Percentiles rank a stretch among this genome's conserved stretches.
phyloP scores from a whole-genome alignment of 2,329 filamentous ascomycete species.

The Colletotrichum camelliae region DNA sequence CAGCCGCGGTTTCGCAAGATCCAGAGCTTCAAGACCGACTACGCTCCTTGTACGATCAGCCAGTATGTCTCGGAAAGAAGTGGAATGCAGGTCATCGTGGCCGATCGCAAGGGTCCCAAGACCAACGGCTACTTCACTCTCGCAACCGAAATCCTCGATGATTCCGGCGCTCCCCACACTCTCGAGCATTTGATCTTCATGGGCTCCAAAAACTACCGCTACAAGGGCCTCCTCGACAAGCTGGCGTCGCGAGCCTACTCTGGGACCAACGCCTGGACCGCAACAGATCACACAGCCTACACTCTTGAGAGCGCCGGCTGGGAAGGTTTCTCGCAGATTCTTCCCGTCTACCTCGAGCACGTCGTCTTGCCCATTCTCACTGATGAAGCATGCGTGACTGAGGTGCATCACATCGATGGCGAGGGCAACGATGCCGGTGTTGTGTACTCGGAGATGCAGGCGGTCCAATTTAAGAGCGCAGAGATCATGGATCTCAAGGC shows the following conservation, averaged over 20 bases:
- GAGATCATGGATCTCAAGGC: slow-evolving; percentile 89
- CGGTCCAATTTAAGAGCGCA: slow-evolving; percentile 80
- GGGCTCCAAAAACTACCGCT: slow-evolving; percentile 91
- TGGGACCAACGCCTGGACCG: slow-evolving; percentile 95
- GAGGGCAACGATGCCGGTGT: slow-evolving; percentile 94
- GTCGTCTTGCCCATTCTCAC: slow-evolving; percentile 90
- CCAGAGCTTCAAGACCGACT: slow-evolving; percentile 87
- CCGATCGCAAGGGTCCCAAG: slow-evolving; percentile 93
- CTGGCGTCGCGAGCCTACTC: slow-evolving; percentile 93
- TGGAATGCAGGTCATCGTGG: slow-evolving; percentile 92
- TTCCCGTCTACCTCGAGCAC: slow-evolving; percentile 96
- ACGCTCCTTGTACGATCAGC: slow-evolving; percentile 85
- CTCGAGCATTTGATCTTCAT: slow-evolving; percentile 86
- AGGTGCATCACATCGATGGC: slow-evolving; percentile 95
- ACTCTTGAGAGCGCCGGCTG: slow-evolving; percentile 94
- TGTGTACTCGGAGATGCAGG: slow-evolving; percentile 99
- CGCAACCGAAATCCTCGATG: slow-evolving; percentile 96
- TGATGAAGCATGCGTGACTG: slow-evolving; percentile 90
- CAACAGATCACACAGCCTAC: slow-evolving; percentile 95
- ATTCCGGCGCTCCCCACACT: slow-evolving; percentile 90
- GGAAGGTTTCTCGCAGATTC: slow-evolving; percentile 94
- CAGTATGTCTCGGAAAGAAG: slow-evolving; percentile 96
- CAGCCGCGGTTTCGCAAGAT: slow-evolving; percentile 77
- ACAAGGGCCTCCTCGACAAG: slow-evolving; percentile 95
- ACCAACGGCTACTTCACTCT: slow-evolving; percentile 93